Evolutionary conservation across 2,329 filamentous ascomycete species (phyloP).

Genomic region (Aspergillus aculeatus): DNA sequence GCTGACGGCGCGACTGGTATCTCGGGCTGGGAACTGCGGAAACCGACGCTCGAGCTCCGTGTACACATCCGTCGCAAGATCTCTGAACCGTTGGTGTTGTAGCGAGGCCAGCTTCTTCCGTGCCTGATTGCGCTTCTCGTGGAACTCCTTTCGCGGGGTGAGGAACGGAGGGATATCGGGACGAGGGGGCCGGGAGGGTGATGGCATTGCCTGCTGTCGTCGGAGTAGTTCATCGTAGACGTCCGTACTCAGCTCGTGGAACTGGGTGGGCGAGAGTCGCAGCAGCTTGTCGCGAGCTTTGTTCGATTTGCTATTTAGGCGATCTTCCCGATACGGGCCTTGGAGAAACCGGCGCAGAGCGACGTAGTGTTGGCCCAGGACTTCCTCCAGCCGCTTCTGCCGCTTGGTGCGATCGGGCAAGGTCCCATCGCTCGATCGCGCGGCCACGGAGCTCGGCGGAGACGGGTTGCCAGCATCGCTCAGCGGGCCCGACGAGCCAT

Average conservation of each 20-base stretch:
- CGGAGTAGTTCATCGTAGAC: slow-evolving; percentile 93
- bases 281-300: slow-evolving; percentile 93
- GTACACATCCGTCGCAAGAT: slow-evolving; percentile 93
- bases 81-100: slow-evolving; percentile 80
- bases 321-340: slow-evolving; percentile 69
- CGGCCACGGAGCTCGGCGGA: slow-evolving; percentile 80
- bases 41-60: slow-evolving; percentile 90
- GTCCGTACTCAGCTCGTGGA: slow-evolving; percentile 95
- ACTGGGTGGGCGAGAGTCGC: slow-evolving; percentile 84
- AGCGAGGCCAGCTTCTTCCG: slow-evolving; percentile 90
- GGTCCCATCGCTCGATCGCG: slow-evolving; percentile 72
- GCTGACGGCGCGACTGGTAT: slow-evolving; percentile 65
- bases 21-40: slow-evolving; percentile 71
- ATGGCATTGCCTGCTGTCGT: slow-evolving; percentile 66
- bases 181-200: slow-evolving; percentile 42
- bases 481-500: slow-evolving; percentile 26
- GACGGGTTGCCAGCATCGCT: slow-evolving; percentile 60
- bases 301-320: slow-evolving; percentile 72
- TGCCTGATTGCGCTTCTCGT: slow-evolving; percentile 97
- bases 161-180: slow-evolving; percentile 66
- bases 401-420: slow-evolving; percentile 62
- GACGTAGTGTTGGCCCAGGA: slow-evolving; percentile 77
- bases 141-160: slow-evolving; percentile 82
- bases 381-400: slow-evolving; percentile 61
- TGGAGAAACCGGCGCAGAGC: slow-evolving; percentile 75